These are phyloP conservation scores for Areca catechu DNA, from an alignment of 176 grass and related monocot genomes.

Conservation along the genomic window DNA sequence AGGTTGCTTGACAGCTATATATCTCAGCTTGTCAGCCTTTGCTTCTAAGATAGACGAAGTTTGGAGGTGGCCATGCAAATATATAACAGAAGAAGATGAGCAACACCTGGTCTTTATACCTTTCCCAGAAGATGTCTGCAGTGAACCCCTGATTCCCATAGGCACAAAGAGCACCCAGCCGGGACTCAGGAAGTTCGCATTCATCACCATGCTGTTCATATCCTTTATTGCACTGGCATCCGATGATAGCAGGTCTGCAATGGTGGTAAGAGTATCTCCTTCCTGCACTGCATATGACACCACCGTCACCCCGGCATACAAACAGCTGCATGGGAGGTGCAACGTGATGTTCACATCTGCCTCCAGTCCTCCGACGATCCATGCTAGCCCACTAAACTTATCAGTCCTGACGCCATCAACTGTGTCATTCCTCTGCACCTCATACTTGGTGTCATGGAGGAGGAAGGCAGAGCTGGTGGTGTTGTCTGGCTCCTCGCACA, in stretches of 20 bases:
- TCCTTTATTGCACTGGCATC: slow-evolving; percentile 22
- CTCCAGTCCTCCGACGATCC: background rate
- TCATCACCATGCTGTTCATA: slow-evolving; percentile 13
- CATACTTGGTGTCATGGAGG: slow-evolving; percentile 33
- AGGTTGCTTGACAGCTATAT: no score
- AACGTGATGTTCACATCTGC: background rate
- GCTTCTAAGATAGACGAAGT: no score
- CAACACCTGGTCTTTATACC: no score
- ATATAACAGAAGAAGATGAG: no score
- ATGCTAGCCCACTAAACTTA: slow-evolving; percentile 42
- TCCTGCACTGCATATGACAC: slow-evolving; percentile 37
- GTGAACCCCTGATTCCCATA: slow-evolving; percentile 18
- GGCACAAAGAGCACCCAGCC: slow-evolving; percentile 44
- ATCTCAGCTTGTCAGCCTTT: no score
- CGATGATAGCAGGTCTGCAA: slow-evolving; percentile 31
- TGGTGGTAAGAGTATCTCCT: slow-evolving; percentile 31
- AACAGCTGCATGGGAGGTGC: slow-evolving; percentile 42
- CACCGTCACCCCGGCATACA: slow-evolving; percentile 13
- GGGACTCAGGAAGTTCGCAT: slow-evolving; percentile 28
- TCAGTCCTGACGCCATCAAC: background rate
- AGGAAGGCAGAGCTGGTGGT: slow-evolving; percentile 15
- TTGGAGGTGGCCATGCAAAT: no score
- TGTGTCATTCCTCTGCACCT: background rate
- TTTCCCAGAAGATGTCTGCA: background rate
- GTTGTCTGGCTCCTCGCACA: slow-evolving; percentile 19